phyloP scores from a whole-genome alignment of 352 stramenopile genomes.

The Globisporangium echinulatum region DNA sequence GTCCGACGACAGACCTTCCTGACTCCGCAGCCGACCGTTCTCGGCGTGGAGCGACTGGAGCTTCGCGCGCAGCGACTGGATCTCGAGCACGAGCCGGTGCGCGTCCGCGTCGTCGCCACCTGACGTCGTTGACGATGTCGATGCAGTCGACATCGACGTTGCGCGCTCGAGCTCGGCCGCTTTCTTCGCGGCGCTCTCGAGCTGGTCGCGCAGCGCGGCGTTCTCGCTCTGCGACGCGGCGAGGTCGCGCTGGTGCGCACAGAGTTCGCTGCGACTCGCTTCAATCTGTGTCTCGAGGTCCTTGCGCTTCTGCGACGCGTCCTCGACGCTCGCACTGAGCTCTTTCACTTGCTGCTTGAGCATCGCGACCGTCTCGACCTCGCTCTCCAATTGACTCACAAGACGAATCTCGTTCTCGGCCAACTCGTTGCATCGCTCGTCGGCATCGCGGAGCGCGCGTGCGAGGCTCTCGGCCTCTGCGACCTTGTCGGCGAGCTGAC shows the following conservation, averaged over 20 bases:
- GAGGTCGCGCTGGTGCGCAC: slow-evolving; percentile 46
- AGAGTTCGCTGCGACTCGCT: slow-evolving; percentile 41
- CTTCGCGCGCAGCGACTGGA: slow-evolving; percentile 44
- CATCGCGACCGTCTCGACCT: slow-evolving; percentile 30
- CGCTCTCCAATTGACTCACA: slow-evolving; percentile 29
- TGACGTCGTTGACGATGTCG: slow-evolving; percentile 18
- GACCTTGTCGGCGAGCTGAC: slow-evolving; percentile 27
- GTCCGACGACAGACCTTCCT: slow-evolving; percentile 30
- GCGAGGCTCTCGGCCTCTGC: slow-evolving; percentile 23
- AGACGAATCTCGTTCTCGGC: slow-evolving; percentile 42
- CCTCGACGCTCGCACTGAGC: slow-evolving; percentile 30
- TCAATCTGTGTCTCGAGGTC: slow-evolving; percentile 39
- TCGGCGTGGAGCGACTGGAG: slow-evolving; percentile 51
- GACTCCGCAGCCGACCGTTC: slow-evolving; percentile 42
- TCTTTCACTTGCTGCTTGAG: slow-evolving; percentile 42
- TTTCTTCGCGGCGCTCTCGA: slow-evolving; percentile 44
- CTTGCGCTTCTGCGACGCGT: slow-evolving; percentile 25
- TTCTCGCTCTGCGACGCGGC: slow-evolving; percentile 47
- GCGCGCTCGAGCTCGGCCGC: slow-evolving; percentile 36
- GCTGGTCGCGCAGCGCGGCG: slow-evolving; percentile 35
- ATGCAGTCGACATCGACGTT: slow-evolving; percentile 27
- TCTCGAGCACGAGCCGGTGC: slow-evolving; percentile 30
- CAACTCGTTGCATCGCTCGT: slow-evolving; percentile 46
- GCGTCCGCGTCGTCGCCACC: slow-evolving; percentile 14
- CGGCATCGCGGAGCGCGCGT: slow-evolving; percentile 31